phyloP scores from a whole-genome alignment of 345 rosid genomes.

The Tarenaya hassleriana region DNA sequence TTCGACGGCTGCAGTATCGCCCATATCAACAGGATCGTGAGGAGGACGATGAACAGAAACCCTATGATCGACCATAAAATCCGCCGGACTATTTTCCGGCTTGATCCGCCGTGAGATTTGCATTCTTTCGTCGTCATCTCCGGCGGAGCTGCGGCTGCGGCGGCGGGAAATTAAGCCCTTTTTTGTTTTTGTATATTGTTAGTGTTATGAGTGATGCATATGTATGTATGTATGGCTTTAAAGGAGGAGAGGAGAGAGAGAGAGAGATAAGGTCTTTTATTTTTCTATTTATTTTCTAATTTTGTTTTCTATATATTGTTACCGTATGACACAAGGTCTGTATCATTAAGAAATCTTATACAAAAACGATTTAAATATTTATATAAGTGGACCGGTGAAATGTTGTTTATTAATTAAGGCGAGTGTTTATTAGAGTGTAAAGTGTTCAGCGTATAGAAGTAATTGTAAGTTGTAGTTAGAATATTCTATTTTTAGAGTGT shows the following conservation, averaged over 20 bases:
- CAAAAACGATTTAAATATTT: no score
- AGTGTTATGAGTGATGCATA: not conserved
- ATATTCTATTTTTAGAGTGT: no score
- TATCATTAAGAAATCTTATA: no score
- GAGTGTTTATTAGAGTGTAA: no score
- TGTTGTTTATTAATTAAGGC: no score
- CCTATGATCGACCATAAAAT: slow-evolving; percentile 32
- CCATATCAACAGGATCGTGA: slow-evolving; percentile 48
- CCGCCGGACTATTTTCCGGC: slow-evolving; percentile 20
- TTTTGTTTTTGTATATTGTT: not conserved
- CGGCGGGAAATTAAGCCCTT: slow-evolving; percentile 7
- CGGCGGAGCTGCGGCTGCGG: slow-evolving; percentile 18
- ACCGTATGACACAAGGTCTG: no score
- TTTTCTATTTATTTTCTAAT: no score
- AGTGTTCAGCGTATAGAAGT: no score
- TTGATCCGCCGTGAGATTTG: slow-evolving; percentile 26
- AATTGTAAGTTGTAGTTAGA: no score
- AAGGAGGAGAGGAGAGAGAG: slow-evolving; percentile 1
- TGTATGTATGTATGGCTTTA: not conserved
- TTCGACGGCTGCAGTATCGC: slow-evolving; percentile 62
- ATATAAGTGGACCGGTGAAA: no score
- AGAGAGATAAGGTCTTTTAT: not conserved
- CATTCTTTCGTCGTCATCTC: slow-evolving; percentile 45
- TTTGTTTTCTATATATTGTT: no score
- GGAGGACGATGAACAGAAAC: slow-evolving; percentile 33